A percentile compares a stretch with the other conserved stretches of the same genome.
These are phyloP conservation scores for Fusarium mundagurra DNA, from an alignment of 2,329 filamentous ascomycete genomes.

Conservation along the genomic window DNA sequence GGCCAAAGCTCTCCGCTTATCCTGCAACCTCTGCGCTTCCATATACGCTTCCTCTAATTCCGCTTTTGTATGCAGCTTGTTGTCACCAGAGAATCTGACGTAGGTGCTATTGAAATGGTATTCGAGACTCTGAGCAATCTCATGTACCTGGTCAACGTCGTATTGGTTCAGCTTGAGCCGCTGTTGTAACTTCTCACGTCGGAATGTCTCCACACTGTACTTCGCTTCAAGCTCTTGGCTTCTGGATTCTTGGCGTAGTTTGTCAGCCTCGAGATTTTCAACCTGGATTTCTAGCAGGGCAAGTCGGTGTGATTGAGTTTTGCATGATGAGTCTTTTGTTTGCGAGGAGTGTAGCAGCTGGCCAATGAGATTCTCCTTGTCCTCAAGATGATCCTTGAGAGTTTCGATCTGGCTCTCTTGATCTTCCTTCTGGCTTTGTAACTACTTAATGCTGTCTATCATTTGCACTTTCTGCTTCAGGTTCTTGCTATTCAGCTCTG, in stretches of 20 bases:
- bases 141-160: not conserved
- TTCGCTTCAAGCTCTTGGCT: not conserved
- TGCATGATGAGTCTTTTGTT: not conserved
- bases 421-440: not conserved
- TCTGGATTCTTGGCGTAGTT: accelerated
- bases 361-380: not conserved
- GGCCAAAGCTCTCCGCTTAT: not conserved
- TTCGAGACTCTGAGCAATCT: not conserved
- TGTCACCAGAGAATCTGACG: not conserved
- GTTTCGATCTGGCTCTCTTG: not conserved
- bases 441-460: not conserved
- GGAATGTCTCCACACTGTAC: not conserved
- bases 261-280: not conserved
- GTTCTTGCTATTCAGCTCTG: not conserved
- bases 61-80: not conserved
- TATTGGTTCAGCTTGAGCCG: not conserved
- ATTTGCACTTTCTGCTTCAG: too few species aligned
- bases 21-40: not conserved
- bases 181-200: accelerated
- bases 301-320: not conserved
- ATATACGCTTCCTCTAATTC: not conserved
- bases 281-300: not conserved
- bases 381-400: accelerated
- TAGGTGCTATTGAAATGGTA: not conserved
- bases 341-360: accelerated